phyloP scores from a whole-genome alignment of 495 filamentous ascomycete genomes.

The Aspergillus panamensis region DNA sequence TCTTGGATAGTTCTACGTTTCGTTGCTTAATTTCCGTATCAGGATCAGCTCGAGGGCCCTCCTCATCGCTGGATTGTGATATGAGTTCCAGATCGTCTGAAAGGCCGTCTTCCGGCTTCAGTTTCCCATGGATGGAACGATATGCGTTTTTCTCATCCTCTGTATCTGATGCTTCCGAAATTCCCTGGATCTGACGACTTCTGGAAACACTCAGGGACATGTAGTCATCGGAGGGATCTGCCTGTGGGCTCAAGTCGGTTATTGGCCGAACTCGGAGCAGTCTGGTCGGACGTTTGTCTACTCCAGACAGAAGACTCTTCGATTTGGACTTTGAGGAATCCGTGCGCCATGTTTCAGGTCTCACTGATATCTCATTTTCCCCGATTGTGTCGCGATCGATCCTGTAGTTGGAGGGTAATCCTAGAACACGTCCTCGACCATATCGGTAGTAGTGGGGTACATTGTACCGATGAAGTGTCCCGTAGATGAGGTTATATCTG shows the following conservation, averaged over 20 bases:
- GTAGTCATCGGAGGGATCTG: slow-evolving; percentile 39
- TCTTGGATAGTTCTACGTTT: slow-evolving; percentile 56
- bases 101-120: slow-evolving; percentile 48
- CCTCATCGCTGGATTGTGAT: slow-evolving; percentile 40
- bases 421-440: slow-evolving; percentile 59
- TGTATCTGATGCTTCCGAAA: slow-evolving; percentile 24
- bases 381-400: slow-evolving; percentile 53
- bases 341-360: slow-evolving; percentile 22
- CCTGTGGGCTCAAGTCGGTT: slow-evolving; percentile 21
- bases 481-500: slow-evolving; percentile 56
- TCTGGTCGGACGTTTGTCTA: slow-evolving; percentile 16
- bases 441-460: slow-evolving; percentile 56
- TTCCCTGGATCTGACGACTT: slow-evolving; percentile 21
- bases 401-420: slow-evolving; percentile 39
- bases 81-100: slow-evolving; percentile 52
- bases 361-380: slow-evolving; percentile 46
- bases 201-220: slow-evolving; percentile 36
- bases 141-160: slow-evolving; percentile 57
- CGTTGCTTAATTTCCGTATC: slow-evolving; percentile 43
- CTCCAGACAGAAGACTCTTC: slow-evolving; percentile 25
- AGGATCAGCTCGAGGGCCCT: slow-evolving; percentile 28
- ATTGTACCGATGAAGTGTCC: slow-evolving; percentile 57
- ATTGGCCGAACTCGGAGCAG: slow-evolving; percentile 27
- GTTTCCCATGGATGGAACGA: slow-evolving; percentile 66
- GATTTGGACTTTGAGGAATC: slow-evolving; percentile 23